A percentile compares a stretch with the other conserved stretches of the same genome.
Conservation (phyloP, 495 filamentous ascomycete species). For the Lasiosphaeriaceae sp. region DNA sequence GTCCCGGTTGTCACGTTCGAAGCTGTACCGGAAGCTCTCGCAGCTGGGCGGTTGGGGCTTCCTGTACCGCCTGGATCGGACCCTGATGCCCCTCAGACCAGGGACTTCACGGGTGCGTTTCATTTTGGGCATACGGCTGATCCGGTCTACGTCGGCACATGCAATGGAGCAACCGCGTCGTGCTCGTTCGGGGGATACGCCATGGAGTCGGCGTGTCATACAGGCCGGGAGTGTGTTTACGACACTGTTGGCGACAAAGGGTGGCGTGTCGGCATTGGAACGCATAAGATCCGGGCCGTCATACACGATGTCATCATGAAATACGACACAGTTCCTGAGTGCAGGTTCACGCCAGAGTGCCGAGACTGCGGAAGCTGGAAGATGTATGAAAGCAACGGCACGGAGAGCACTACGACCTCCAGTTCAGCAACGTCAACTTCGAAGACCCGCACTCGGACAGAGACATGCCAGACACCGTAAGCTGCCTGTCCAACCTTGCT, state of each 20-base stretch:
- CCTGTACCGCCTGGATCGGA: slow-evolving; percentile 77
- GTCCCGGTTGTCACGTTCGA: slow-evolving; percentile 85
- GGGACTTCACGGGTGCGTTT: slow-evolving; percentile 72
- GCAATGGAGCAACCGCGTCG: slow-evolving; percentile 79
- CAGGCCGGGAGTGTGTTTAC: slow-evolving; percentile 81
- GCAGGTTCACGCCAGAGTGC: slow-evolving; percentile 68
- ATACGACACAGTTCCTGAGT: slow-evolving; percentile 75
- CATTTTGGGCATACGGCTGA: slow-evolving; percentile 97
- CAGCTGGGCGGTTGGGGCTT: slow-evolving; percentile 79
- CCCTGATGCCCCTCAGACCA: slow-evolving; percentile 62
- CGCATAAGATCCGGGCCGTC: slow-evolving; percentile 79
- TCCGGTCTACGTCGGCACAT: slow-evolving; percentile 89
- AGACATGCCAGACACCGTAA: slow-evolving; percentile 78
- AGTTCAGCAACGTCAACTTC: slow-evolving; percentile 50
- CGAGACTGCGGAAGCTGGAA: slow-evolving; percentile 92
- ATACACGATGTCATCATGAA: slow-evolving; percentile 79
- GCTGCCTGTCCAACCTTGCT: not conserved
- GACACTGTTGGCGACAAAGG: slow-evolving; percentile 87
- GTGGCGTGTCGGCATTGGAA: slow-evolving; percentile 81
- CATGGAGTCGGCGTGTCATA: slow-evolving; percentile 86
- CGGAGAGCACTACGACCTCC: slow-evolving; percentile 65
- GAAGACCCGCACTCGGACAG: slow-evolving; percentile 66
- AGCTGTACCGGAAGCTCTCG: slow-evolving; percentile 83
- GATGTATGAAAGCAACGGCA: slow-evolving; percentile 85
- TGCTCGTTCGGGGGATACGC: slow-evolving; percentile 95